Conservation (phyloP, 805 yeast species). For the Wickerhamomyces chambardii region DNA sequence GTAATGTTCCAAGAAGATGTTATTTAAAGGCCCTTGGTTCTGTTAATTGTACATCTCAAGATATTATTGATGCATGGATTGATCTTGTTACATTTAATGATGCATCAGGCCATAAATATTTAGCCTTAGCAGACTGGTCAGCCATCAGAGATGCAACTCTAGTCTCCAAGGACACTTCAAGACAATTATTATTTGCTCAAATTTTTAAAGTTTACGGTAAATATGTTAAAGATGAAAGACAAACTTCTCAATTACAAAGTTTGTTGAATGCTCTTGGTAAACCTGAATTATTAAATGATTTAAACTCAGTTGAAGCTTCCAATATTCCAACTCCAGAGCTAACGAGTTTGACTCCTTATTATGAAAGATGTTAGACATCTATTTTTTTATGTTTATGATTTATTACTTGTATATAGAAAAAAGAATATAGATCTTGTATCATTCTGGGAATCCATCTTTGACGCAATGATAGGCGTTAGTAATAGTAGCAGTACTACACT, state of each 20-base stretch:
- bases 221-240: not conserved
- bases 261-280: not conserved
- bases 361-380: too few relatives aligned
- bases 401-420: too few relatives aligned
- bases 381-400: too few relatives aligned
- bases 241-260: too few relatives aligned
- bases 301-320: too few relatives aligned
- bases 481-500: too few relatives aligned
- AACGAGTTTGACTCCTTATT: too few relatives aligned
- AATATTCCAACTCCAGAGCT: too few relatives aligned
- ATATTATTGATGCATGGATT: conserved; percentile 50
- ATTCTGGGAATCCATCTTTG: too few relatives aligned
- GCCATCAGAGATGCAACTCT: conserved; percentile 70
- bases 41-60: conserved; percentile 41
- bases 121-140: conserved; percentile 82
- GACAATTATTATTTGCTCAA: not conserved
- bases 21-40: conserved; percentile 65
- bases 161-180: not conserved
- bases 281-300: not conserved
- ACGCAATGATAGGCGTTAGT: too few relatives aligned
- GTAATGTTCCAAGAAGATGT: conserved; percentile 67
- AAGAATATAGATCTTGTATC: too few relatives aligned
- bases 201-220: too few relatives aligned
- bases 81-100: conserved; percentile 41
- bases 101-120: conserved; percentile 43